Conservation (phyloP, 495 filamentous ascomycete species). For the Podospora conica region DNA sequence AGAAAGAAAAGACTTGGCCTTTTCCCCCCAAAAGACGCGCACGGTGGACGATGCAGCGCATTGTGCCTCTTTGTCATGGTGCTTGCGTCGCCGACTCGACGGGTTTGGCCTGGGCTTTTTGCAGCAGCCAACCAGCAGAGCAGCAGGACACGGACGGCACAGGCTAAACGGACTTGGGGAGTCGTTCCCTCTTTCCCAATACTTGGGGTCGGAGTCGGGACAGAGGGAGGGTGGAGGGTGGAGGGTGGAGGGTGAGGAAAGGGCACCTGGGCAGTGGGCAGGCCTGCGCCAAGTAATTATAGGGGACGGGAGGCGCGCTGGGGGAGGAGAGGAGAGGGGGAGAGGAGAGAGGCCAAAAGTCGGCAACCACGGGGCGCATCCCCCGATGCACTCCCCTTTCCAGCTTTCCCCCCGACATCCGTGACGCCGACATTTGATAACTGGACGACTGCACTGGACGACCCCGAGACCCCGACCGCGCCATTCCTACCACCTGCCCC, state of each 20-base stretch:
- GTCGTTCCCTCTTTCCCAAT: neutral
- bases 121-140: neutral
- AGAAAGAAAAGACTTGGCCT: neutral
- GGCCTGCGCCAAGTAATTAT: neutral
- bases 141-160: neutral
- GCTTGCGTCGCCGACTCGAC: too few relatives aligned
- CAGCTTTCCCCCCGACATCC: constrained; percentile 9
- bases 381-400: neutral
- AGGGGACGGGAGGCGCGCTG: neutral
- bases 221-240: too few relatives aligned
- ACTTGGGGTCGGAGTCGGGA: neutral
- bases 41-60: neutral
- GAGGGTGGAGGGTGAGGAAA: too few relatives aligned
- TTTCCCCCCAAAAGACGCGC: neutral
- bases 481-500: neutral
- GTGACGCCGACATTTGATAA: constrained; percentile 6
- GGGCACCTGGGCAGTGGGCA: too few relatives aligned
- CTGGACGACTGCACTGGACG: too few relatives aligned
- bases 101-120: neutral
- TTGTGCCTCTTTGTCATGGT: neutral
- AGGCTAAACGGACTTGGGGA: neutral
- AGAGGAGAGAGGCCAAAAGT: neutral
- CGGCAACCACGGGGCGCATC: neutral
- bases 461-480: neutral
- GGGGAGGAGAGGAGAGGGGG: neutral